phyloP scores from a whole-genome alignment of 768 basidiomycete genomes.

The Obba rivulosa region DNA sequence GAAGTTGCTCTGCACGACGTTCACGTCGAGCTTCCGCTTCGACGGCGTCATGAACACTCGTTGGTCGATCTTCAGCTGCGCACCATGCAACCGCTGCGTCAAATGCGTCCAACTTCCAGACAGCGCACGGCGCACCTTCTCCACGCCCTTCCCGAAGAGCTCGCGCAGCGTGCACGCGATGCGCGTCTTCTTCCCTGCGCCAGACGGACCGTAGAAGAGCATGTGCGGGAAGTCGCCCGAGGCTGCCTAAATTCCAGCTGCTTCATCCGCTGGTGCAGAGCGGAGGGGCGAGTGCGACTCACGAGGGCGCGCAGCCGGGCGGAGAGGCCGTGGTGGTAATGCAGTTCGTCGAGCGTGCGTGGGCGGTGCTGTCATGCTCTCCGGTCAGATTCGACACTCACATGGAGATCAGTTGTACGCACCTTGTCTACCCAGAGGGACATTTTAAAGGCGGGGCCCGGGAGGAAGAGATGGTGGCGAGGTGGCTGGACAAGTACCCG shows the following conservation, averaged over 20 bases:
- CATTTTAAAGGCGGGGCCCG: conserved; percentile 7
- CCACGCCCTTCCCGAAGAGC: conserved; percentile 86
- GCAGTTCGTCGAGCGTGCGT: conserved; percentile 73
- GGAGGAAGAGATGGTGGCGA: too few relatives aligned
- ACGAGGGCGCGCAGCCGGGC: conserved; percentile 76
- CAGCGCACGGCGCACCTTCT: conserved; percentile 57
- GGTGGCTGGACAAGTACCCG: too few relatives aligned
- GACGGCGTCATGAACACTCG: conserved; percentile 92
- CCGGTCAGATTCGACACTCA: neutral
- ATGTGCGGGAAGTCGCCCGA: conserved; percentile 97
- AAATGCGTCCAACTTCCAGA: neutral
- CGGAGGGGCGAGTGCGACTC: too few relatives aligned
- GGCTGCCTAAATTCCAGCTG: conserved; percentile 47
- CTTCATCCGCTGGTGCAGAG: neutral
- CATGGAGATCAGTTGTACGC: neutral
- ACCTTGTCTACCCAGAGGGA: conserved; percentile 53
- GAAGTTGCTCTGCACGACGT: conserved; percentile 95
- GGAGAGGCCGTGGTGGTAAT: conserved; percentile 83
- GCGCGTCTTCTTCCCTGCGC: conserved; percentile 97
- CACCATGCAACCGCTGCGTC: conserved; percentile 2
- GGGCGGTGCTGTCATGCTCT: conserved; percentile 71
- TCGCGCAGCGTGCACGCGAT: conserved; percentile 86
- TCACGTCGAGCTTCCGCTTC: conserved; percentile 91
- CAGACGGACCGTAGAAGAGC: conserved; percentile 95
- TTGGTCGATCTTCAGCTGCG: conserved; percentile 95